Conservation (phyloP, 2,329 filamentous ascomycete species). For the Cladophialophora chaetospira region DNA sequence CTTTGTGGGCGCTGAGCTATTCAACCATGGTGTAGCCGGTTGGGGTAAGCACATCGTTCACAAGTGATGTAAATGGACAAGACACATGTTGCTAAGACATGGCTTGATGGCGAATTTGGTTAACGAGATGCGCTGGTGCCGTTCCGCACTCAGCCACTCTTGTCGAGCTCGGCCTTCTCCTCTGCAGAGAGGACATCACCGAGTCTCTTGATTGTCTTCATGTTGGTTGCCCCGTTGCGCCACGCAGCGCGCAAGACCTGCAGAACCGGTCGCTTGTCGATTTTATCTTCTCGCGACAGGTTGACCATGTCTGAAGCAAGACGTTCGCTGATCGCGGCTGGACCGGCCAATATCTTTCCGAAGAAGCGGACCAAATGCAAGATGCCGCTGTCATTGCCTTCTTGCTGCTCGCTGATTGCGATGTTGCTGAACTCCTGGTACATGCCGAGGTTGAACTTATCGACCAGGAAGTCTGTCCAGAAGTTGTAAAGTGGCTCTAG, state of each 20-base stretch:
- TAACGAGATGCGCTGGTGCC: neutral
- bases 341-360: constrained; percentile 57
- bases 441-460: constrained; percentile 74
- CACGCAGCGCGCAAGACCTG: constrained; percentile 55
- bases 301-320: constrained; percentile 59
- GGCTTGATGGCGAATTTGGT: constrained; percentile 4
- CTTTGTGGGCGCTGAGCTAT: neutral
- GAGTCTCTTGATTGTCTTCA: constrained; percentile 60
- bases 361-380: constrained; percentile 68
- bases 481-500: constrained; percentile 63
- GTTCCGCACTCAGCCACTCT: constrained; percentile 25
- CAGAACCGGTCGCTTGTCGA: constrained; percentile 50
- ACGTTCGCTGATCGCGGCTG: constrained; percentile 53
- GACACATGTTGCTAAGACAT: constrained; percentile 13
- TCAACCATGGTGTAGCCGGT: constrained; percentile 6
- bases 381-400: constrained; percentile 58
- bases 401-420: constrained; percentile 65
- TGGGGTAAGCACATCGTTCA: constrained; percentile 13
- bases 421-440: constrained; percentile 72
- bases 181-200: constrained; percentile 54
- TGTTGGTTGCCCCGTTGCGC: constrained; percentile 56
- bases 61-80: constrained; percentile 15
- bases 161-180: constrained; percentile 53
- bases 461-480: constrained; percentile 72
- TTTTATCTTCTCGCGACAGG: constrained; percentile 53